Evolutionary conservation across 2,329 filamentous ascomycete genomes (phyloP), one percentile per base, ranked within the genome.

Genomic region (Periconia macrospinosa): DNA sequence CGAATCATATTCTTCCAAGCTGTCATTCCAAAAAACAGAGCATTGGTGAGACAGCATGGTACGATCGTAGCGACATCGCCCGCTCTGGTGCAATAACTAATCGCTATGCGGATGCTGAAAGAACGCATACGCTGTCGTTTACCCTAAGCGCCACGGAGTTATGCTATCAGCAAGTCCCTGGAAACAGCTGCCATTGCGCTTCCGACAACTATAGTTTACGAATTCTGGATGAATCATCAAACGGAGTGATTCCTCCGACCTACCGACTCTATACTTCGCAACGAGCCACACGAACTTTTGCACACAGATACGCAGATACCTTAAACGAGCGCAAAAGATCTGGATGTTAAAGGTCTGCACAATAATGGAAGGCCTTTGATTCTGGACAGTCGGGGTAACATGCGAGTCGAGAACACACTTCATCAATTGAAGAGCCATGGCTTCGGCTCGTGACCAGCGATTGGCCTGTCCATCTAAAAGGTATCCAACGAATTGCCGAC

Each of bases 401-500:
- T 18, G 48, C 47, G 42, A 18, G 30, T 19, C 44, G 15, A 44
- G 27, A 44, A 19, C 9, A 3, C 33, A 20, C 33, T n/a, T 41
- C 54, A 50, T 50, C 40, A 50, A 50, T 33, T 45, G 20, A 41
- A 30, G 44, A 30, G 19, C 19, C 44, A 19, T 13, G 35, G 41
- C 43, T 37, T 48, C n/a, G 30, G 47, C 18, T 42, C 33, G 41
- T 14, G 23, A n/a, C 2, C 19, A 15, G 15, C 41, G 41, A 48
- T 50, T 53, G 47, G 53, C n/a, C 10, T 37, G 14, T 49, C 54
- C 56, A 45, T 51, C 46, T n/a, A 41, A 41, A 9, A 43, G 51
- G 54, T 46, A 33, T 45, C 18, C 50, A 37, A 59, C 52, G 44
- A 49, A 50, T 50, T 55, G 46, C 57, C 51, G 52, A 51, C 33